phyloP scores from a whole-genome alignment of 2,329 filamentous ascomycete species.

The Cadophora luteo-olivacea region DNA sequence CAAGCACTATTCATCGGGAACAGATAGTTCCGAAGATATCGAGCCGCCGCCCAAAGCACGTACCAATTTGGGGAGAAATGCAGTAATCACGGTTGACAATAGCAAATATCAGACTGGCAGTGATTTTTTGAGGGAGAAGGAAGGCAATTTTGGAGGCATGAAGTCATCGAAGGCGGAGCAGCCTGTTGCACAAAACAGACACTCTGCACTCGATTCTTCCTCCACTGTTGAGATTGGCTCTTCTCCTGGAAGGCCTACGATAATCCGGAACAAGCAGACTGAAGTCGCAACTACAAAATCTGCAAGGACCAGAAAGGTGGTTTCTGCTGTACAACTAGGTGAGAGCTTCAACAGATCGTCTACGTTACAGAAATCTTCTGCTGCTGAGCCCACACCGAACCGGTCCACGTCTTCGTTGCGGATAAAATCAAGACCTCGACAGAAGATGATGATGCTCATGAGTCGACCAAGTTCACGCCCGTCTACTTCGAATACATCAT shows the following conservation, averaged over 20 bases:
- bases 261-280: neutral
- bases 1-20: neutral
- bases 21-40: neutral
- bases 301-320: neutral
- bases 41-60: neutral
- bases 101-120: neutral
- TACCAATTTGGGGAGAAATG: neutral
- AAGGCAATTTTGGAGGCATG: conserved; percentile 17
- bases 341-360: neutral
- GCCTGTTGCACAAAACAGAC: neutral
- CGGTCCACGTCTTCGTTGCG: conserved; percentile 37
- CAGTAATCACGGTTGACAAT: neutral
- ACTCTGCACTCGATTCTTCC: neutral
- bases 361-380: conserved; percentile 16
- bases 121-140: neutral
- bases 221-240: conserved; percentile 16
- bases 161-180: neutral
- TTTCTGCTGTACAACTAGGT: neutral
- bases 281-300: neutral
- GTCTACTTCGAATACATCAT: conserved; percentile 15
- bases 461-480: conserved; percentile 31
- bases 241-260: neutral
- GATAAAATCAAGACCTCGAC: conserved; percentile 40
- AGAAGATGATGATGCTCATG: conserved; percentile 44
- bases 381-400: conserved; percentile 14